phyloP scores from a whole-genome alignment of 495 filamentous ascomycete genomes.

The Aspergillus ellipticus region DNA sequence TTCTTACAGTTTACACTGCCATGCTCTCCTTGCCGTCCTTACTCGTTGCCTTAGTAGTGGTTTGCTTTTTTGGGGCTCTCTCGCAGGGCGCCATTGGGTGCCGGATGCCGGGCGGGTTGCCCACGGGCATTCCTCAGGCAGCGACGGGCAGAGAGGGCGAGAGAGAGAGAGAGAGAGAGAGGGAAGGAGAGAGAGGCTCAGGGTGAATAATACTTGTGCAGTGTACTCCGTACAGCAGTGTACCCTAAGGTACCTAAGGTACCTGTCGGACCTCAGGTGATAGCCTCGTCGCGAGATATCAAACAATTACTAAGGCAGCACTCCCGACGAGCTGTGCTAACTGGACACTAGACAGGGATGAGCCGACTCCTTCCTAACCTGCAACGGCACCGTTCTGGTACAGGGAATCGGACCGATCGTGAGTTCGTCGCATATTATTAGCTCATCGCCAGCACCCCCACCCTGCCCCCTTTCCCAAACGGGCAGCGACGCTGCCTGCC shows the following conservation, averaged over 20 bases:
- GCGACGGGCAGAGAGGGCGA: not conserved
- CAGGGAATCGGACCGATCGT: conserved; percentile 7
- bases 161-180: too few relatives aligned
- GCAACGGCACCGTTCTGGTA: conserved; percentile 2
- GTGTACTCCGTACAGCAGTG: too few relatives aligned
- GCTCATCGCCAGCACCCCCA: not conserved
- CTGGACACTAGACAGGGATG: too few relatives aligned
- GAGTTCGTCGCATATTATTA: conserved; percentile 11
- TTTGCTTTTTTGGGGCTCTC: not conserved
- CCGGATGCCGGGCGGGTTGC: not conserved
- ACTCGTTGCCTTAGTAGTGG: too few relatives aligned
- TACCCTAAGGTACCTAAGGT: too few relatives aligned
- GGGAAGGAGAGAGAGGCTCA: too few relatives aligned
- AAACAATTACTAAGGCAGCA: not conserved
- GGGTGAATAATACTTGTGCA: too few relatives aligned
- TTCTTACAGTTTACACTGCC: not conserved
- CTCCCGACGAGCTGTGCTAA: too few relatives aligned
- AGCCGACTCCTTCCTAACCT: not conserved
- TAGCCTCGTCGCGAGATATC: not conserved
- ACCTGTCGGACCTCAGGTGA: too few relatives aligned
- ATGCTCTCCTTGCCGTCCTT: not conserved
- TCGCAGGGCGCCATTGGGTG: not conserved
- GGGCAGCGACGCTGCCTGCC: conserved; percentile 9
- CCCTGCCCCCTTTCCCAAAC: conserved; percentile 8
- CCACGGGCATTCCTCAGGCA: not conserved